phyloP scores from a whole-genome alignment of 768 basidiomycete species.

The Pleurotus eryngii region DNA sequence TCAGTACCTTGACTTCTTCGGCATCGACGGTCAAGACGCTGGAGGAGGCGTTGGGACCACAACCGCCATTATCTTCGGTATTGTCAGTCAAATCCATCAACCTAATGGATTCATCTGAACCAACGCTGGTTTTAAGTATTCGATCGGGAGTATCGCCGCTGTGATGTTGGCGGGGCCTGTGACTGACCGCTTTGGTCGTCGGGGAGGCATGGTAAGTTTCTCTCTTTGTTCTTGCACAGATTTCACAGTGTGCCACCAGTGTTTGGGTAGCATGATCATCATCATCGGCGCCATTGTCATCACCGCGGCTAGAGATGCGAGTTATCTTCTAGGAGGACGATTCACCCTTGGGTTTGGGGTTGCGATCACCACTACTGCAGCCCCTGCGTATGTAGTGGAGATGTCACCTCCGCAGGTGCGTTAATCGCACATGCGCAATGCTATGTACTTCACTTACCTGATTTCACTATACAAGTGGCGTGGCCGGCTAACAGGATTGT shows the following conservation, averaged over 20 bases:
- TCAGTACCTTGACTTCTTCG: constrained; percentile 39
- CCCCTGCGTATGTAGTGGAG: constrained; percentile 51
- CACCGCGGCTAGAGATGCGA: constrained; percentile 37
- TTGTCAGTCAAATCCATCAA: constrained; percentile 24
- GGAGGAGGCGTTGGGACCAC: constrained; percentile 42
- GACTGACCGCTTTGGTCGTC: constrained; percentile 38
- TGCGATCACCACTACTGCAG: constrained; percentile 40
- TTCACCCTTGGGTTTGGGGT: constrained; percentile 56
- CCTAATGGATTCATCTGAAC: neutral
- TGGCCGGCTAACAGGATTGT: constrained; percentile 48
- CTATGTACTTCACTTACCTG: no score
- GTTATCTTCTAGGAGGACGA: constrained; percentile 49
- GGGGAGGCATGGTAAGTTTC: constrained; percentile 38
- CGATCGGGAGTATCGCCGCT: constrained; percentile 37
- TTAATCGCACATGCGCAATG: neutral
- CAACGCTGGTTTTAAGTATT: constrained; percentile 26
- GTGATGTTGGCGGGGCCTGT: constrained; percentile 38
- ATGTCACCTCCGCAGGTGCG: constrained; percentile 53
- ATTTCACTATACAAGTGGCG: constrained; percentile 32
- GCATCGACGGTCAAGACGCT: constrained; percentile 33
- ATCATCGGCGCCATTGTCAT: constrained; percentile 42
- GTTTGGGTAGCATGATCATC: constrained; percentile 36
- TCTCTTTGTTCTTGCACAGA: neutral
- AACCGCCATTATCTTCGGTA: constrained; percentile 43
- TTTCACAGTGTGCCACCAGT: constrained; percentile 19